Evolutionary conservation across 805 yeast genomes (phyloP), one percentile per base, ranked within the genome.

Genomic region (Cyberlindnera amylophila): DNA sequence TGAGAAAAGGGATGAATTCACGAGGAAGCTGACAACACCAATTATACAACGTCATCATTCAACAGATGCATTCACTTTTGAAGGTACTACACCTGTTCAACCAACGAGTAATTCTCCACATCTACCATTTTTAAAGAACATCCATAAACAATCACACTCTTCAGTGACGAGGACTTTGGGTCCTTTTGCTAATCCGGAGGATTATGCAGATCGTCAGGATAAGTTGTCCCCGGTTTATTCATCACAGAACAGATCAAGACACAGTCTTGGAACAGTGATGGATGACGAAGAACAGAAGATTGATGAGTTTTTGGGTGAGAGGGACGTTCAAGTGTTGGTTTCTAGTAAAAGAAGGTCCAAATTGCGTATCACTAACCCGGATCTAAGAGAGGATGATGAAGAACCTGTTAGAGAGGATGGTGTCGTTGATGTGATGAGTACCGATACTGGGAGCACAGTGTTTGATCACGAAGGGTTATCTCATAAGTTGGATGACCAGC

Each of bases 271-370:
- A 21, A 21, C 24, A 21, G 6, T 21, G 9, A 21, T 21, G 24
- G 38, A 38, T 6, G 54, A 47, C 26, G 54, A 38, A 35, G 58
- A 50, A 29, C 53, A 51, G 19, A 67, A 65, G 38, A 68, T 61
- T 18, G 71, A 67, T 29, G 69, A 70, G 16, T 62, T 71, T 12
- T 71, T 76, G 41, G 70, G 69, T 15, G 66, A 69, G 24, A 55
- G 81, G 50, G 89, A 83, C 49, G 90, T 81, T 2, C 90, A 83
- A 59, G 83, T 83, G 8, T 61, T 83, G 46, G 88, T 83, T 7
- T 75, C 84, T 46, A 77, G 85, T 13, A 77, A 75, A 54, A 65
- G 88, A 50, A 65, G 86, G 44, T 71, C 82, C 1, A 71, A 72
- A 40, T 63, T 83, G 34, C 60, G 83, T 28, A 77, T 83, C 29